Evolutionary conservation across 441 rosid genomes (phyloP).

Genomic region (Corymbia calophylla): DNA sequence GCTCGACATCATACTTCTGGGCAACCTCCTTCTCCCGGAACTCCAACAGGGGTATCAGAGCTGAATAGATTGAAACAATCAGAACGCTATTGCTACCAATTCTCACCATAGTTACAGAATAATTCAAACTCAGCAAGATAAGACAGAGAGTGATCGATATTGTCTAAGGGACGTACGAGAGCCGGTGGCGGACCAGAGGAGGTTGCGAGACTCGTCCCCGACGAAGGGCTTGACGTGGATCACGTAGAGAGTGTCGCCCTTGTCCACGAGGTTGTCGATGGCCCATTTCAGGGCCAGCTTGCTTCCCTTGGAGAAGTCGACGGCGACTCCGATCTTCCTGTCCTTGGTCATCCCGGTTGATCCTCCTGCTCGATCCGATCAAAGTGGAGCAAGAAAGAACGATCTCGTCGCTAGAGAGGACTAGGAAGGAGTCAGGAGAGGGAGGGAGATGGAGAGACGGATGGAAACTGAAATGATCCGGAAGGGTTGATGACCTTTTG

Average conservation of each 20-base stretch:
- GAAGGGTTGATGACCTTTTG: not conserved
- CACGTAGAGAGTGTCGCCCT: conserved; percentile 26
- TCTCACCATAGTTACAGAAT: not conserved
- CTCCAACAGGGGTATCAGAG: conserved; percentile 34
- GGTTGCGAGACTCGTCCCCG: conserved; percentile 34
- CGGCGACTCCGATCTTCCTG: conserved; percentile 26
- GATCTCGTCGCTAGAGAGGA: not conserved
- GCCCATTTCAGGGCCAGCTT: conserved; percentile 36
- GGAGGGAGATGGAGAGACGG: not conserved
- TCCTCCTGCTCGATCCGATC: not conserved
- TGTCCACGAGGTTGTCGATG: conserved; percentile 20
- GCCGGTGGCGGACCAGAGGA: conserved; percentile 34
- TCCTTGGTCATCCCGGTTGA: conserved; percentile 14
- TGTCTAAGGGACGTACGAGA: conserved; percentile 21
- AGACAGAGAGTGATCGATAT: not conserved
- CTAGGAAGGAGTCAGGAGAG: not conserved
- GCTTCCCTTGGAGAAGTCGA: conserved; percentile 39
- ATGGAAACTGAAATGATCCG: not conserved
- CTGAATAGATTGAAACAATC: conserved; percentile 2
- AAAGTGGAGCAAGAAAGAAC: not conserved
- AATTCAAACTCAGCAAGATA: not conserved
- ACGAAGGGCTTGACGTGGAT: conserved; percentile 25
- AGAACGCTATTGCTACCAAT: not conserved
- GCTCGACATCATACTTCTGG: conserved; percentile 21
- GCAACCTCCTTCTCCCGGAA: conserved; percentile 24